A percentile compares a stretch with the other conserved stretches of the same genome.
Evolutionary conservation across 768 basidiomycete species (phyloP).

Genomic region (Boletus eberwhitei): DNA sequence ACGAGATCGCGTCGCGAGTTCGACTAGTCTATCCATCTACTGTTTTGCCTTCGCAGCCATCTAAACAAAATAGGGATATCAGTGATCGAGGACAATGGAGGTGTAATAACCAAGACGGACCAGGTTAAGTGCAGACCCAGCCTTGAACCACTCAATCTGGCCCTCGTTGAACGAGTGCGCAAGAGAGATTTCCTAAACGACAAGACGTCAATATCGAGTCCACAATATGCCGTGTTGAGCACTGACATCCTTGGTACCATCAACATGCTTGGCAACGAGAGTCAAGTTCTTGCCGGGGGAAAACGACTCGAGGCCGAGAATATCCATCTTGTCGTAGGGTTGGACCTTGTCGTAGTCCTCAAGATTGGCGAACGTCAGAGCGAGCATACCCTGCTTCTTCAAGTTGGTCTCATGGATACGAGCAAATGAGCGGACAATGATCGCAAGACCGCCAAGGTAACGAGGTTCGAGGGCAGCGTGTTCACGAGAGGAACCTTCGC

Average conservation of each 20-base stretch:
- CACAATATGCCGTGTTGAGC: not conserved
- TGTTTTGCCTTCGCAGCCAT: constrained; percentile 68
- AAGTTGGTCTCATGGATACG: constrained; percentile 98
- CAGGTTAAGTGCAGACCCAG: constrained; percentile 89
- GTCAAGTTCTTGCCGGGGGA: constrained; percentile 91
- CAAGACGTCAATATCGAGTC: constrained; percentile 13
- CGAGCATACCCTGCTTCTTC: constrained; percentile 99
- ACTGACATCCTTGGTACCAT: constrained; percentile 68
- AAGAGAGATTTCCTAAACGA: constrained; percentile 60
- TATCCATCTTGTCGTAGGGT: constrained; percentile 85
- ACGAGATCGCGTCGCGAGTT: not conserved
- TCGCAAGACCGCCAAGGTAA: constrained; percentile 91
- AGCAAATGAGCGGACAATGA: constrained; percentile 95
- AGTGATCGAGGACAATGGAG: not conserved
- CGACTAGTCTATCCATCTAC: constrained; percentile 22
- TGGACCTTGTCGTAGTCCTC: constrained; percentile 93
- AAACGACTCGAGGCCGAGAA: constrained; percentile 85
- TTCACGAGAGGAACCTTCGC: constrained; percentile 97
- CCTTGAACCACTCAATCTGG: constrained; percentile 98
- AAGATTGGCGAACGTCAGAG: constrained; percentile 86
- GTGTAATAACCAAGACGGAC: constrained; percentile 39
- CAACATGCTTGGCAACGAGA: constrained; percentile 74
- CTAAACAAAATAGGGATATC: constrained; percentile 30
- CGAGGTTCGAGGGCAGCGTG: constrained; percentile 96
- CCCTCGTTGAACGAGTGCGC: constrained; percentile 97